These are phyloP conservation scores for Xylaria castorea DNA, from an alignment of 495 filamentous ascomycete genomes.

Conservation along the genomic window DNA sequence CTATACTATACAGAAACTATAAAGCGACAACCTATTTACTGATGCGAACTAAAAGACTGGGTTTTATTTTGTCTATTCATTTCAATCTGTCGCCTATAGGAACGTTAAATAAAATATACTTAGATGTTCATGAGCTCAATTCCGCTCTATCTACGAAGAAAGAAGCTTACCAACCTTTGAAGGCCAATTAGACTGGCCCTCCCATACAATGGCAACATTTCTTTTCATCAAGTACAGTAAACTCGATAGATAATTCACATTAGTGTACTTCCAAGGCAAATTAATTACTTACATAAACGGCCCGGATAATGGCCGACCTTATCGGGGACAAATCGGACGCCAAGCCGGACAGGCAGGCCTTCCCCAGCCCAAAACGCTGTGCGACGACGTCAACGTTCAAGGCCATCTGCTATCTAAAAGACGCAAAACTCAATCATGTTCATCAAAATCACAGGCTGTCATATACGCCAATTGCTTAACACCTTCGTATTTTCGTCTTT, in stretches of 20 bases:
- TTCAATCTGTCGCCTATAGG: neutral
- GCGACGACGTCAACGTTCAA: constrained; percentile 18
- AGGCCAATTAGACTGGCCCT: neutral
- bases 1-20: neutral
- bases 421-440: neutral
- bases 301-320: constrained; percentile 16
- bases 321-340: constrained; percentile 26
- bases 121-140: neutral
- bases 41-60: neutral
- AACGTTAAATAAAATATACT: neutral
- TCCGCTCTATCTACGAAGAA: neutral
- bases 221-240: neutral
- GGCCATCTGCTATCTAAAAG: neutral
- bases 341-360: constrained; percentile 22
- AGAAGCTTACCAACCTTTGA: neutral
- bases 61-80: neutral
- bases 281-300: neutral
- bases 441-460: neutral
- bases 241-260: neutral
- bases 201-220: neutral
- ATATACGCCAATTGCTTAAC: neutral
- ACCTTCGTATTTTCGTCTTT: too few relatives aligned
- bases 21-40: neutral
- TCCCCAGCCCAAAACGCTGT: constrained; percentile 11
- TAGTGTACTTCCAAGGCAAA: neutral